Conservation (phyloP, 1,284 basidiomycete genomes). For the Ceratobasidium sp. region DNA sequence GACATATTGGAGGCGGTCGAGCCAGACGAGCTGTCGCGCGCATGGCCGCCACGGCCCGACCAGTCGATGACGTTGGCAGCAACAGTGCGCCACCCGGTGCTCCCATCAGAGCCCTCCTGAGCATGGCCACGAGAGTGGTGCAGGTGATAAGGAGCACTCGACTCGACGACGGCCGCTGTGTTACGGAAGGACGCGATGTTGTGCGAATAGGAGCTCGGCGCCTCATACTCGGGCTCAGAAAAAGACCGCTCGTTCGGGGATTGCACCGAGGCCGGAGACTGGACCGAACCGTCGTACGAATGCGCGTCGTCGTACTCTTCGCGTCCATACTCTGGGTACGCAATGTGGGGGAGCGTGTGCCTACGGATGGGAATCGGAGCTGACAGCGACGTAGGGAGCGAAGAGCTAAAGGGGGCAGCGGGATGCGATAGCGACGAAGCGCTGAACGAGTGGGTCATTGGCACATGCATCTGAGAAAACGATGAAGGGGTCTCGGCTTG, state of each 20-base stretch:
- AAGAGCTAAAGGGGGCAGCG: constrained; percentile 14
- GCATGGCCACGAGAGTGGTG: constrained; percentile 23
- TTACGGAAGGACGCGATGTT: constrained; percentile 21
- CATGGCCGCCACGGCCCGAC: constrained; percentile 28
- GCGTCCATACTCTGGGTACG: constrained; percentile 32
- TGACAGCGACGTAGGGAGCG: constrained; percentile 28
- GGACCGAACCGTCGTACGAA: constrained; percentile 34
- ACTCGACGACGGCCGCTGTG: constrained; percentile 22
- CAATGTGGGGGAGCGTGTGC: constrained; percentile 31
- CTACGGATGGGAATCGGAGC: constrained; percentile 29
- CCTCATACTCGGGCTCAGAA: constrained; percentile 24
- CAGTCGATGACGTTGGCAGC: constrained; percentile 34
- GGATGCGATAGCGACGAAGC: constrained; percentile 15
- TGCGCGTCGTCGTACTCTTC: constrained; percentile 26
- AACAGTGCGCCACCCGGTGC: constrained; percentile 33
- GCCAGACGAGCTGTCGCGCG: constrained; percentile 33
- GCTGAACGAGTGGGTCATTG: constrained; percentile 36
- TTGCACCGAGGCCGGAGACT: constrained; percentile 29
- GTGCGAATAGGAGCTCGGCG: constrained; percentile 3
- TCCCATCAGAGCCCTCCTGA: constrained; percentile 36
- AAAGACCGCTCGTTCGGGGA: constrained; percentile 33
- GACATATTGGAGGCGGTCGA: constrained; percentile 24
- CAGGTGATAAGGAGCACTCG: constrained; percentile 16
- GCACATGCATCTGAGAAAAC: background rate
- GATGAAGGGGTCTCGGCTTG: background rate